phyloP scores from a whole-genome alignment of 2,329 filamentous ascomycete species.

The Cercospora brassicicola region DNA sequence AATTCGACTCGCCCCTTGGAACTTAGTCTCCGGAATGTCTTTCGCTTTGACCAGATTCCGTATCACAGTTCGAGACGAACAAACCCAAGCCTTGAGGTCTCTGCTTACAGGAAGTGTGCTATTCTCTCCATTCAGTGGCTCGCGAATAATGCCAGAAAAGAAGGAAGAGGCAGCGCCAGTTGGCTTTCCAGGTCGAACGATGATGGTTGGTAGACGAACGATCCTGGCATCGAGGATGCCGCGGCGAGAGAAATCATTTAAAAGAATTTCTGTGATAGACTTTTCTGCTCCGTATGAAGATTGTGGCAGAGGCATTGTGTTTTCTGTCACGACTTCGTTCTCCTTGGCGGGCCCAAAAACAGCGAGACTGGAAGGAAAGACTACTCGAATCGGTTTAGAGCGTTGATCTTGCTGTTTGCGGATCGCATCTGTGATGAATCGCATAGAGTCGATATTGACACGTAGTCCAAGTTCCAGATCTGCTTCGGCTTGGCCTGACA shows the following conservation, averaged over 20 bases:
- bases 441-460: conserved; percentile 47
- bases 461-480: conserved; percentile 48
- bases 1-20: background rate
- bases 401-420: conserved; percentile 27
- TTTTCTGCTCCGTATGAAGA: conserved; percentile 42
- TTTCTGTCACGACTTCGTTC: conserved; percentile 44
- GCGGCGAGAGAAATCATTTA: conserved; percentile 10
- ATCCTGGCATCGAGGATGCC: conserved; percentile 22
- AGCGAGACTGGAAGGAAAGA: conserved; percentile 48
- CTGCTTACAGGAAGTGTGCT: conserved; percentile 1
- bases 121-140: conserved; percentile 37
- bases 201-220: conserved; percentile 48
- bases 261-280: conserved; percentile 1
- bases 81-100: conserved; percentile 9
- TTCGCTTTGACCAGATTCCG: conserved; percentile 10
- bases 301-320: conserved; percentile 44
- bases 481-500: conserved; percentile 35
- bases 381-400: conserved; percentile 39
- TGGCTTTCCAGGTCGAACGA: conserved; percentile 48
- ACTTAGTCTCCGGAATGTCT: conserved; percentile 6
- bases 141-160: conserved; percentile 49
- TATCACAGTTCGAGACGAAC: conserved; percentile 6
- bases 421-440: conserved; percentile 47
- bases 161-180: conserved; percentile 51
- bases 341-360: conserved; percentile 47